Evolutionary conservation across 495 filamentous ascomycete genomes (phyloP).

Genomic region (Hyaloscypha hepaticicola): DNA sequence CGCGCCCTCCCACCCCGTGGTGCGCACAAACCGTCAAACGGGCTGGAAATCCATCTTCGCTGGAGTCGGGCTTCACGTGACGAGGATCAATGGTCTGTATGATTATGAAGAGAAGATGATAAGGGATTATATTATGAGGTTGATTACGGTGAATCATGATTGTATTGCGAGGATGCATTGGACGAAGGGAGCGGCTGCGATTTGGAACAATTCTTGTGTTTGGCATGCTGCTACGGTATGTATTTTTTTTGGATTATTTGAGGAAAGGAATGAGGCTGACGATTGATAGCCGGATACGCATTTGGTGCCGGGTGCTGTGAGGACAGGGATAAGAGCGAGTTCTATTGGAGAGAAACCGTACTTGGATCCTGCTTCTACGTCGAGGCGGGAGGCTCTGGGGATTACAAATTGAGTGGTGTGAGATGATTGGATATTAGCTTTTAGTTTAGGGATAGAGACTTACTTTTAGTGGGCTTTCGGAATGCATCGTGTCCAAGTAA

Average conservation of each 20-base stretch:
- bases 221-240: slow-evolving; percentile 39
- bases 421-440: background rate
- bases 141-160: slow-evolving; percentile 46
- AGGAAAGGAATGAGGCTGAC: background rate
- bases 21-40: slow-evolving; percentile 50
- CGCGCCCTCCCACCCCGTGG: slow-evolving; percentile 41
- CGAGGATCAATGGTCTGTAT: slow-evolving; percentile 39
- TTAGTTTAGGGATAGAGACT: background rate
- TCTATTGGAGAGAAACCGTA: slow-evolving; percentile 48
- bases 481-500: no score
- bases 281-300: slow-evolving; percentile 41
- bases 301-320: slow-evolving; percentile 36
- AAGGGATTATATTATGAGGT: slow-evolving; percentile 40
- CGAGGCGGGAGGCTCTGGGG: slow-evolving; percentile 46
- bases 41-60: slow-evolving; percentile 50
- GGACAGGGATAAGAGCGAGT: slow-evolving; percentile 43
- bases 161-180: slow-evolving; percentile 44
- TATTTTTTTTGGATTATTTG: background rate
- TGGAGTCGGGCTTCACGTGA: slow-evolving; percentile 42
- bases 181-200: slow-evolving; percentile 42
- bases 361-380: slow-evolving; percentile 45
- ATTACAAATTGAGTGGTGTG: background rate
- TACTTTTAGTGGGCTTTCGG: background rate
- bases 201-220: slow-evolving; percentile 40
- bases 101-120: slow-evolving; percentile 41